Evolutionary conservation across 345 rosid species (phyloP).

Genomic region (Lagerstroemia speciosa): DNA sequence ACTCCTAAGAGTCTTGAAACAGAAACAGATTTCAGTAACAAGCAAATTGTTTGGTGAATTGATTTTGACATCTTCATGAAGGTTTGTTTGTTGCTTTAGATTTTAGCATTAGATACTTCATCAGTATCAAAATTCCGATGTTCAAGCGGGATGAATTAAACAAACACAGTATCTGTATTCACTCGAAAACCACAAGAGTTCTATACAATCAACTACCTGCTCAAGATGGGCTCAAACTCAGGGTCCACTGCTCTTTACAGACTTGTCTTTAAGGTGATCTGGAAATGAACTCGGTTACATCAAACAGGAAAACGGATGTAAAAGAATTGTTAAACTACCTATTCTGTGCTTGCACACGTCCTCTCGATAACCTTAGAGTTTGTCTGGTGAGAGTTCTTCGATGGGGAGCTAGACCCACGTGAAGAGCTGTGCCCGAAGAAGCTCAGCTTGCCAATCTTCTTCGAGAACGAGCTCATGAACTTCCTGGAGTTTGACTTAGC

Average conservation of each 20-base stretch:
- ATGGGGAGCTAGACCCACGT: conserved; percentile 87
- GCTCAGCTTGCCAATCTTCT: conserved; percentile 68
- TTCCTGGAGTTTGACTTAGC: conserved; percentile 79
- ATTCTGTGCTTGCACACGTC: conserved; percentile 19
- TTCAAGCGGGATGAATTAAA: background rate
- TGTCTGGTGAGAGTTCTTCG: conserved; percentile 72
- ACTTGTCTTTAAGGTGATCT: background rate
- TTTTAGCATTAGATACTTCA: no score
- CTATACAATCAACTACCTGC: background rate
- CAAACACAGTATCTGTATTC: background rate
- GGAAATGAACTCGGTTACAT: background rate
- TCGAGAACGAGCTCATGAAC: conserved; percentile 79
- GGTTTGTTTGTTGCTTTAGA: no score
- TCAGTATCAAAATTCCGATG: no score
- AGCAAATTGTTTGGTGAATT: no score
- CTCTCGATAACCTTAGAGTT: conserved; percentile 25
- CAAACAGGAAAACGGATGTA: background rate
- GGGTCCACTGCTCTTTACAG: conserved; percentile 1
- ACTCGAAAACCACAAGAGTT: background rate
- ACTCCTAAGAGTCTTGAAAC: no score
- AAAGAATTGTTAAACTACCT: background rate
- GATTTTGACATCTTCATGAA: no score
- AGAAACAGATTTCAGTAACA: no score
- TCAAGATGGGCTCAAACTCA: background rate
- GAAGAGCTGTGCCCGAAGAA: conserved; percentile 81